Evolutionary conservation across 2,329 filamentous ascomycete genomes (phyloP), one percentile per base, ranked within the genome.

Genomic region (Aschersonia sp.): DNA sequence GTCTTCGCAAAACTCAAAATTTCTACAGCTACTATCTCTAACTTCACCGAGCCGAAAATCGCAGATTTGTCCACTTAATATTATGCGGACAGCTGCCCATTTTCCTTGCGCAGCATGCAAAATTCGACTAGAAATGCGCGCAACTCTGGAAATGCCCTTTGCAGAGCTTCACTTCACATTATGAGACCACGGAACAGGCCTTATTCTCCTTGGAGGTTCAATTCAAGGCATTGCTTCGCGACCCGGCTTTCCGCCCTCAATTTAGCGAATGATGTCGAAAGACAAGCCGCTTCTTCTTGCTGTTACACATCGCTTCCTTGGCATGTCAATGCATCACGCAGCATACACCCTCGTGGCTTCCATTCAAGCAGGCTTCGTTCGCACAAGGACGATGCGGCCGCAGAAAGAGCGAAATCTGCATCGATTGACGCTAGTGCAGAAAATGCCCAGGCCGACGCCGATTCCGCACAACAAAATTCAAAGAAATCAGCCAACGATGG

Each of bases 141-240:
- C 43, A 63, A 64, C 53, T 61, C 69, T 54, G 62, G 70, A 52
- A 61, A 61, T 55, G 64, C 63, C 54, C 59, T 73, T 43, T 60
- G 64, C 20, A 62, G 69, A 59, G 64, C 65, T 47, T 65, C 69
- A 53, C 59, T 65, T 49, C 63, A 66, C 51, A 45, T 58, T 45
- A 54, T 51, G 52, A 50, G 59, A 51, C 62, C 65, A 48, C 58
- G 64, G 53, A 63, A 67, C 60, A 70, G 67, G 64, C 67, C 69
- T 47, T 70, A 71, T 48, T 68, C 71, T 29, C 72, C 70, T 54
- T 63, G 67, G 57, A 67, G 72, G 63, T 67, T 75, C 70, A 60
- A 59, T 49, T 66, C 61, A 44, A 56, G 63, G 49, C 58, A 65
- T 49, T 59, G 60, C 31, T 58, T 57, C 45, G 56, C 53, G 51